Conservation (phyloP, 2,329 filamentous ascomycete species). For the Aspergillus intermedius region DNA sequence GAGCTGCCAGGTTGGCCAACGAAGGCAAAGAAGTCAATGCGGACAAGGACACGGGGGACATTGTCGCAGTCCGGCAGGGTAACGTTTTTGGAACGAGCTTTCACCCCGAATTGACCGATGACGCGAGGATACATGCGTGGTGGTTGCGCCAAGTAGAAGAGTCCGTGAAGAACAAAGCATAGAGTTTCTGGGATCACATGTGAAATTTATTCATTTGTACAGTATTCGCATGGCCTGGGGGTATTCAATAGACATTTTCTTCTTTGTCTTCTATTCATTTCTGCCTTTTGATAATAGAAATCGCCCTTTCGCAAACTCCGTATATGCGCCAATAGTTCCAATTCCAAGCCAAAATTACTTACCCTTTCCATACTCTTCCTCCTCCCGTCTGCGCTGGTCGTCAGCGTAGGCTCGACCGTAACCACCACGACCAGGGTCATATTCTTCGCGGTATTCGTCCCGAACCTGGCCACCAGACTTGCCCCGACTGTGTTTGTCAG, state of each 20-base stretch:
- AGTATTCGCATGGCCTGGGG: slow-evolving; percentile 16
- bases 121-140: slow-evolving; percentile 85
- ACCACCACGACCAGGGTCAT: slow-evolving; percentile 87
- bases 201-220: slow-evolving; percentile 1
- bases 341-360: slow-evolving; percentile 34
- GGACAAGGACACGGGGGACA: slow-evolving; percentile 54
- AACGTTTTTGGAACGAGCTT: slow-evolving; percentile 95
- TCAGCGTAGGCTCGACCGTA: slow-evolving; percentile 71
- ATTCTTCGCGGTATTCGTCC: slow-evolving; percentile 96
- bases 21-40: slow-evolving; percentile 33
- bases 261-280: slow-evolving; percentile 8
- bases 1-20: slow-evolving; percentile 44
- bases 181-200: neutral
- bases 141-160: slow-evolving; percentile 70
- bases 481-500: slow-evolving; percentile 52
- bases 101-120: slow-evolving; percentile 85
- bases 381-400: slow-evolving; percentile 51
- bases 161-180: slow-evolving; percentile 26
- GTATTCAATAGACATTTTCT: slow-evolving; percentile 15
- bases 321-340: slow-evolving; percentile 18
- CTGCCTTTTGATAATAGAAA: slow-evolving; percentile 22
- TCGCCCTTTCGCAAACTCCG: slow-evolving; percentile 29
- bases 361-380: slow-evolving; percentile 54
- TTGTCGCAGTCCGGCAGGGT: slow-evolving; percentile 81
- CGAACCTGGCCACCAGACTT: slow-evolving; percentile 95